Conservation (phyloP, 805 yeast species). For the Yamadazyma phyllophila region DNA sequence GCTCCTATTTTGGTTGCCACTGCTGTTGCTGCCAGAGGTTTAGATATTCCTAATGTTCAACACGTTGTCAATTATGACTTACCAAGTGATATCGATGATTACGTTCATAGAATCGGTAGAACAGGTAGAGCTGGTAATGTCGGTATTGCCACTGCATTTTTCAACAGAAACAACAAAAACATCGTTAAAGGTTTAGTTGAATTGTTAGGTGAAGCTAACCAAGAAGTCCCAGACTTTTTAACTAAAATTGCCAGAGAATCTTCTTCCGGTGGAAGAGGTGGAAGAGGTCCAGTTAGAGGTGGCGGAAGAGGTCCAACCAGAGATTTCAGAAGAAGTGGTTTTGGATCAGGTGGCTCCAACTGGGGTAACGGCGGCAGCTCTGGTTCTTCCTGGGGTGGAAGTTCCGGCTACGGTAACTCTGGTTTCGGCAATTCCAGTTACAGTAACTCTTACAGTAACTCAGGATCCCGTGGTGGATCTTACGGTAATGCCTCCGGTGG, state of each 20-base stretch:
- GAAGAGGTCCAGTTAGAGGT: constrained; percentile 40
- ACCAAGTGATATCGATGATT: constrained; percentile 96
- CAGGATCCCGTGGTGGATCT: constrained; percentile 10
- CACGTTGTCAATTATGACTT: constrained; percentile 97
- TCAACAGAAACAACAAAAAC: constrained; percentile 92
- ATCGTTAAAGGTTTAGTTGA: constrained; percentile 85
- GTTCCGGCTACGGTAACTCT: constrained; percentile 16
- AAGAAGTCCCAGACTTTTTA: constrained; percentile 92
- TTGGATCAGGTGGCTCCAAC: constrained; percentile 31
- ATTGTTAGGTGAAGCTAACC: constrained; percentile 91
- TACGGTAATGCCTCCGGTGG: constrained; percentile 28
- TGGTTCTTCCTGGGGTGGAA: constrained; percentile 15
- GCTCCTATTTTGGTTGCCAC: constrained; percentile 97
- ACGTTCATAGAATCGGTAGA: constrained; percentile 99
- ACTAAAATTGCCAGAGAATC: constrained; percentile 76
- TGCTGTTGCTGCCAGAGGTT: constrained; percentile 99
- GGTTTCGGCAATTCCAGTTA: constrained; percentile 16
- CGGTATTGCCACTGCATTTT: constrained; percentile 98
- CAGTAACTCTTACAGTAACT: constrained; percentile 14
- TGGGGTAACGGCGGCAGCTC: constrained; percentile 14
- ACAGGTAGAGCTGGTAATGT: constrained; percentile 99
- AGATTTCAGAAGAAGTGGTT: constrained; percentile 52
- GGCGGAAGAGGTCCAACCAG: constrained; percentile 34
- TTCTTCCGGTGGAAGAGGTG: constrained; percentile 47
- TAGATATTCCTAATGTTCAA: constrained; percentile 98